Evolutionary conservation across 257 asterid genomes (phyloP).

Genomic region (Scutellaria barbata): DNA sequence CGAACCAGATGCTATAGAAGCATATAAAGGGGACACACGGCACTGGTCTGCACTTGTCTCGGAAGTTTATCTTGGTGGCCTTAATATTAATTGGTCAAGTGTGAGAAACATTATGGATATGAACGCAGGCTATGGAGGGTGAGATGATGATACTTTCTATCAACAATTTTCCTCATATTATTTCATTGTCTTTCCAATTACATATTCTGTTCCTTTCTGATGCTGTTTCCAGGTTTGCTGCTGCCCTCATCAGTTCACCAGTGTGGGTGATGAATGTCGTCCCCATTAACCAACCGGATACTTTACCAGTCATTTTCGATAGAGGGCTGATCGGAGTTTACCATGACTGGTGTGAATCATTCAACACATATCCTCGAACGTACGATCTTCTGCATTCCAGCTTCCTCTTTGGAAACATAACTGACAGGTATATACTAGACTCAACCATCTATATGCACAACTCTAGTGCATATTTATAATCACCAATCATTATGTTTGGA

Average conservation of each 20-base stretch:
- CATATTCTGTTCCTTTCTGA: constrained; percentile 3
- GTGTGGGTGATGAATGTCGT: constrained; percentile 93
- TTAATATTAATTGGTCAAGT: constrained; percentile 68
- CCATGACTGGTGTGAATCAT: constrained; percentile 99
- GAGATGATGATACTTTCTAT: constrained; percentile 35
- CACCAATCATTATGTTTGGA: too few relatives aligned
- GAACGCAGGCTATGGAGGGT: constrained; percentile 99
- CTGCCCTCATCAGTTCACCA: constrained; percentile 67
- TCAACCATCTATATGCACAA: constrained; percentile 6
- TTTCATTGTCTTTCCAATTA: neutral
- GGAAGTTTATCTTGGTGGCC: constrained; percentile 76
- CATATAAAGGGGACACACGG: constrained; percentile 64
- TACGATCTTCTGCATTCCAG: constrained; percentile 91
- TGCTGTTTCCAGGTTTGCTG: constrained; percentile 69
- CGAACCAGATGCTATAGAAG: constrained; percentile 62
- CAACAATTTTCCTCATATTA: neutral
- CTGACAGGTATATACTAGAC: constrained; percentile 57
- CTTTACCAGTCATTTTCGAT: constrained; percentile 72
- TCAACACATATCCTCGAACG: constrained; percentile 88
- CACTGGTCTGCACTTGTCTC: constrained; percentile 91
- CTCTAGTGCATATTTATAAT: neutral
- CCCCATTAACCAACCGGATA: constrained; percentile 74
- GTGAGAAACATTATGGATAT: constrained; percentile 91
- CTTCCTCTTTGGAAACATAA: constrained; percentile 72
- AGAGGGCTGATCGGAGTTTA: constrained; percentile 89